A percentile compares a stretch with the other conserved stretches of the same genome.
Evolutionary conservation across 2,329 filamentous ascomycete genomes (phyloP).

Genomic region (Colletotrichum sojae): DNA sequence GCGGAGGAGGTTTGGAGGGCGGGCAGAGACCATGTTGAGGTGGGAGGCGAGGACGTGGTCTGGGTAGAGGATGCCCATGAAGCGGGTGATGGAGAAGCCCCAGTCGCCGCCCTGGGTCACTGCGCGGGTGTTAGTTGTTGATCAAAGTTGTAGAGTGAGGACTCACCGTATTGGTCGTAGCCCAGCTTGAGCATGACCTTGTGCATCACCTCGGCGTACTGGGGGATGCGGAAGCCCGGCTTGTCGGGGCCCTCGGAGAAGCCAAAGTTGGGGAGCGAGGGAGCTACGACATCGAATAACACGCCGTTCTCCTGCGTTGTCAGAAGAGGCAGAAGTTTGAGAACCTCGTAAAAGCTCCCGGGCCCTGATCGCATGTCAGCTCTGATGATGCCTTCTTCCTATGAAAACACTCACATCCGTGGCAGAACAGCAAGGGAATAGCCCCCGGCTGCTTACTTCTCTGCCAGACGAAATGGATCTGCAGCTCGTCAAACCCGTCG

Average conservation of each 20-base stretch:
- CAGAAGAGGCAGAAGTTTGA: slow-evolving; percentile 70
- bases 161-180: slow-evolving; percentile 70
- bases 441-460: slow-evolving; percentile 63
- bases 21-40: slow-evolving; percentile 67
- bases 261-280: slow-evolving; percentile 69
- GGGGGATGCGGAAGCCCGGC: slow-evolving; percentile 49
- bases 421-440: slow-evolving; percentile 77
- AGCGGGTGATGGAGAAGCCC: slow-evolving; percentile 76
- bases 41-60: slow-evolving; percentile 71
- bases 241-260: slow-evolving; percentile 59
- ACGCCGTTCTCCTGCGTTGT: slow-evolving; percentile 52
- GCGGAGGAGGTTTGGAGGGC: slow-evolving; percentile 62
- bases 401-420: slow-evolving; percentile 65
- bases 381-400: neutral
- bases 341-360: slow-evolving; percentile 77
- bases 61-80: slow-evolving; percentile 72
- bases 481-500: slow-evolving; percentile 70
- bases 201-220: slow-evolving; percentile 70
- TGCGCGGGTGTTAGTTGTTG: slow-evolving; percentile 44
- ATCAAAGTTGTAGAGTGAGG: slow-evolving; percentile 34
- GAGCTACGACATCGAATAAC: slow-evolving; percentile 70
- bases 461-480: slow-evolving; percentile 77
- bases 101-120: slow-evolving; percentile 78
- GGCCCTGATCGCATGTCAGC: slow-evolving; percentile 59
- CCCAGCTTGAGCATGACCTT: slow-evolving; percentile 78